Base-by-base conservation (phyloP, 1,139 yeast genomes). In the Kurtzmaniella quercitrusa region DNA sequence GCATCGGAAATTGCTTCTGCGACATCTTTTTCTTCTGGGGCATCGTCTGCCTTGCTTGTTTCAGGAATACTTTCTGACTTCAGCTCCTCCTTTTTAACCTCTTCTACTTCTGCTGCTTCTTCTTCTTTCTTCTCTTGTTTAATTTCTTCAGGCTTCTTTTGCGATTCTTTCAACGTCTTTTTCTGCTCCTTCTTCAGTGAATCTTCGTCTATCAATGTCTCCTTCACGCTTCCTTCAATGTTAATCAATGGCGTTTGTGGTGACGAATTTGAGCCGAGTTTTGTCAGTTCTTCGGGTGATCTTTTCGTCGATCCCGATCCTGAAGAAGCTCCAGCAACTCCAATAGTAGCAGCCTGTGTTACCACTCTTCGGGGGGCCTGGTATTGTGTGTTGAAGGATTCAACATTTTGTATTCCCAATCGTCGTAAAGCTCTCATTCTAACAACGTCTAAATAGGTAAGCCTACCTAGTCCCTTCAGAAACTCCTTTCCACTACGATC, bases 381-480 rank as follows among this genome's bases (percentile, higher is more conserved):
- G 50, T 68, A 69, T 2, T 72, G 59, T 2, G 82, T 73, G 41
- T 60, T 58, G 51, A 66, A 73, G 39, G 57, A 60, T 38, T 66
- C 73, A 23, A 51, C 57, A 46, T 63, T 57, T 12, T 62, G 55
- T 42, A 73, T 60, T 1, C 77, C 77, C 46, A 65, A 65, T 45
- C 61, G 67, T 50, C 64, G 74, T 55, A 75, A 65, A 3, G 80
- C 69, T 55, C 81, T 67, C 50, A 66, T 67, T 58, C 75, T 78
- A 56, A 77, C 65, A 3, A 77, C 77, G 41, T 77, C 81, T 47
- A 79, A 69, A 55, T 79, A 80, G 25, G 70, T 63, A 37, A 70
- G 59, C 38, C 69, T 66, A 27, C 65, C 69, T 45, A 70, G 62
- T 4, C 68, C 66, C 44, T 59, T 58, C 41, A 66, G 58, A 48